A percentile compares a stretch with the other conserved stretches of the same genome.
phyloP scores from a whole-genome alignment of 192 early-diverging fungal genomes.

The Geosiphon pyriformis region DNA sequence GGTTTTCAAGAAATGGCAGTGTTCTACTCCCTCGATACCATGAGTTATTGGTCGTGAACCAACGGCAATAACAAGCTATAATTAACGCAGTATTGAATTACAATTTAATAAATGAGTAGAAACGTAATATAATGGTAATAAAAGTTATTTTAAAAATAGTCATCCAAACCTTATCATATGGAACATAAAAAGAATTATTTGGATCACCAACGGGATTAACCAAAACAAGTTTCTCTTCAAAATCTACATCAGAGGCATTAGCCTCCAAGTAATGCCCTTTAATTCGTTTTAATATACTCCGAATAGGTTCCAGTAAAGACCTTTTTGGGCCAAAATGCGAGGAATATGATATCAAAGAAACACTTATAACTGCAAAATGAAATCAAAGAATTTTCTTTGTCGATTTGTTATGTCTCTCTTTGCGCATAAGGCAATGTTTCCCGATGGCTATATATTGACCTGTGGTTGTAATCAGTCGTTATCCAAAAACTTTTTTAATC shows the following conservation, averaged over 20 bases:
- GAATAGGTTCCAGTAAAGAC: constrained; percentile 50
- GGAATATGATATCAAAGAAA: neutral
- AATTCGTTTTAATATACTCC: constrained; percentile 39
- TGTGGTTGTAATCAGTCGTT: too few relatives aligned
- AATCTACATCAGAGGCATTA: constrained; percentile 42
- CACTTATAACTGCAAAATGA: neutral
- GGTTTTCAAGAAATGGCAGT: constrained; percentile 57
- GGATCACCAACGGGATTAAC: constrained; percentile 29
- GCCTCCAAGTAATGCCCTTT: constrained; percentile 46
- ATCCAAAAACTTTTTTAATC: neutral
- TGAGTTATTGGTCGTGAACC: constrained; percentile 55
- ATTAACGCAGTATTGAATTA: neutral
- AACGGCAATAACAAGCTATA: constrained; percentile 44
- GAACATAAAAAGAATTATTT: constrained; percentile 43
- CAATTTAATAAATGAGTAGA: neutral
- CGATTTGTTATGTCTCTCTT: too few relatives aligned
- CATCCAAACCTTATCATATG: constrained; percentile 36
- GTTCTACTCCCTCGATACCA: constrained; percentile 58
- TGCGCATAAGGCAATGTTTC: too few relatives aligned
- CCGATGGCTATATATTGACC: too few relatives aligned
- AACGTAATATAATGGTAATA: neutral
- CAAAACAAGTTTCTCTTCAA: constrained; percentile 46
- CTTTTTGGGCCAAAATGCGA: constrained; percentile 27
- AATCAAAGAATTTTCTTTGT: neutral
- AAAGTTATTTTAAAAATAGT: neutral